These are phyloP conservation scores for rapeseed (Brassica napus) DNA, from an alignment of 345 rosid species.

Conservation along the genomic window Da-Ae NC_063448.1:55190001-55190500, in stretches of 20 bases:
- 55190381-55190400: background rate
- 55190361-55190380: background rate
- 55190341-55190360: background rate
- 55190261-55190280: background rate
- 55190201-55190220: background rate
- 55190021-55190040: background rate
- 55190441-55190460: background rate
- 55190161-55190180: background rate
- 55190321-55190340: background rate
- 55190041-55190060: background rate
- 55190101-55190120: no score
- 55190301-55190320: background rate
- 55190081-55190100: background rate
- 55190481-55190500: background rate
- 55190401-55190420: background rate
- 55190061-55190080: background rate
- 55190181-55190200: background rate
- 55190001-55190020: background rate
- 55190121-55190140: background rate
- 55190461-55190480: no score
- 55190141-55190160: background rate
- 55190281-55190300: background rate
- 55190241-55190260: background rate
- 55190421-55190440: background rate
- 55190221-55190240: background rate